phyloP scores from a whole-genome alignment of 495 filamentous ascomycete genomes.

The Talaromyces ruber region DNA sequence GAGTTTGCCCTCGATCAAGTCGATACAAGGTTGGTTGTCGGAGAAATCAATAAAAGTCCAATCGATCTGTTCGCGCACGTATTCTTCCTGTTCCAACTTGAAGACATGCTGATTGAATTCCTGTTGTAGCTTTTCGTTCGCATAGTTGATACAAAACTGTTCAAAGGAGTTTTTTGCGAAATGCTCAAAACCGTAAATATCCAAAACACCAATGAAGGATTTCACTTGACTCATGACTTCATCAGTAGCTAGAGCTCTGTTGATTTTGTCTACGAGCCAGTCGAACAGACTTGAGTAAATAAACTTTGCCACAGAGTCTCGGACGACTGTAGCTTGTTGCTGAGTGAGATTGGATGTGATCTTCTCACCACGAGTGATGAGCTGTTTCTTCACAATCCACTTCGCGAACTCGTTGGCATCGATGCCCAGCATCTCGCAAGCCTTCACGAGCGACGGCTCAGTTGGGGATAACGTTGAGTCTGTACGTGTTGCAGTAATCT shows the following conservation, averaged over 20 bases:
- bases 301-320: constrained; percentile 97
- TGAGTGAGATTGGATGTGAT: constrained; percentile 94
- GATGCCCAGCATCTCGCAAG: constrained; percentile 83
- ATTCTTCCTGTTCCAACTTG: constrained; percentile 98
- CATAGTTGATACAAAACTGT: constrained; percentile 99
- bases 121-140: constrained; percentile 98
- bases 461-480: constrained; percentile 75
- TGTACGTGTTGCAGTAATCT: constrained; percentile 81
- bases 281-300: constrained; percentile 98
- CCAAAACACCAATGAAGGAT: constrained; percentile 97
- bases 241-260: constrained; percentile 79
- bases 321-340: constrained; percentile 87
- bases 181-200: constrained; percentile 99
- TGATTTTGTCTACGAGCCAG: constrained; percentile 96
- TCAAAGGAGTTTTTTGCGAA: constrained; percentile 99
- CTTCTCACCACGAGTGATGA: constrained; percentile 94
- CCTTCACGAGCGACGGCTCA: constrained; percentile 73
- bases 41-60: constrained; percentile 99
- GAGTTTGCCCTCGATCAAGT: constrained; percentile 94
- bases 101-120: constrained; percentile 99
- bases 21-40: constrained; percentile 99
- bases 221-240: constrained; percentile 71
- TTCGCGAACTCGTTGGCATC: constrained; percentile 83
- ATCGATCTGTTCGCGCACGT: constrained; percentile 91
- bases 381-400: constrained; percentile 99